A percentile compares a stretch with the other conserved stretches of the same genome.
Evolutionary conservation across 2,329 filamentous ascomycete genomes (phyloP).

Genomic region (Neospermospora avenae): DNA sequence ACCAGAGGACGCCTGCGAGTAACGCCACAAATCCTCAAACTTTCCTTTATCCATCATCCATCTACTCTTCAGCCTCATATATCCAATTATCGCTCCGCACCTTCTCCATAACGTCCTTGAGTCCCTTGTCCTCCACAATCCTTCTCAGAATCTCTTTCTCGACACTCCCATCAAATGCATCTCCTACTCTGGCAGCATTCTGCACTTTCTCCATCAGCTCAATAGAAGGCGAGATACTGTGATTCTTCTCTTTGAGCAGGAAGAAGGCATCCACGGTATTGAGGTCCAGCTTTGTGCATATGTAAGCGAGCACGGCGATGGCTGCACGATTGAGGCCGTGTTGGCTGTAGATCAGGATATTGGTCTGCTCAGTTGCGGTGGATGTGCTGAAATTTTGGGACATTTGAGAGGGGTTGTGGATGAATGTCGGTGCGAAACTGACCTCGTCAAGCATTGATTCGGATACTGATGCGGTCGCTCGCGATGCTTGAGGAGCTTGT

Average conservation of each 20-base stretch:
- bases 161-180: background rate
- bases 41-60: background rate
- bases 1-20: too few relatives aligned
- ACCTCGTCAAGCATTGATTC: too few relatives aligned
- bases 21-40: too few relatives aligned
- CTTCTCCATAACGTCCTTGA: background rate
- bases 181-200: background rate
- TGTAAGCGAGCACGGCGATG: background rate
- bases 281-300: background rate
- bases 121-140: background rate
- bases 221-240: background rate
- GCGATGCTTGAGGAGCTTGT: background rate
- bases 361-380: background rate
- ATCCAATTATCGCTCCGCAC: background rate
- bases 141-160: background rate
- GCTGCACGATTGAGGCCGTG: background rate
- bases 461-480: background rate
- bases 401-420: too few relatives aligned
- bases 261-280: background rate
- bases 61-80: background rate
- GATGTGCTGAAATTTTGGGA: background rate
- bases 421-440: too few relatives aligned
- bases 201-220: background rate
- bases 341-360: slow-evolving; percentile 1
- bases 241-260: background rate